Evolutionary conservation across 139 green algal species (phyloP).

Genomic region (Protoeuglena noctilucae): DNA sequence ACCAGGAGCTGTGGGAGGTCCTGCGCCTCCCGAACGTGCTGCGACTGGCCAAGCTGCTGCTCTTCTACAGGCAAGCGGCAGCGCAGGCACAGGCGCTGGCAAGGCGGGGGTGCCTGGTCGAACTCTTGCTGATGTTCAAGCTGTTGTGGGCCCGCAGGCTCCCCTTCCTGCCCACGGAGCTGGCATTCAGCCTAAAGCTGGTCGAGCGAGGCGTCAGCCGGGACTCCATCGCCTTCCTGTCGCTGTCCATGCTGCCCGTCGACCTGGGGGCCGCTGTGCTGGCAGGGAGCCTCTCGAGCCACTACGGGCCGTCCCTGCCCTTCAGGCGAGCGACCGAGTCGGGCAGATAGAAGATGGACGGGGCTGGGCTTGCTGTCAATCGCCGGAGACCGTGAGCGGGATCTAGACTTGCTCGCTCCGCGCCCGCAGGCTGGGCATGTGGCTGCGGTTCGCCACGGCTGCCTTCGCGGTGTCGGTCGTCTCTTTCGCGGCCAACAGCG

Average conservation of each 20-base stretch:
- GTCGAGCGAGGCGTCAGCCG: slow-evolving; percentile 74
- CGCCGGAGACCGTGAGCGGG: too few species aligned
- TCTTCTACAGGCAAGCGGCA: slow-evolving; percentile 52
- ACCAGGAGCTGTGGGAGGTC: slow-evolving; percentile 33
- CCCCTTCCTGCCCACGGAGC: slow-evolving; percentile 51
- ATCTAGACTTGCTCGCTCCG: too few species aligned
- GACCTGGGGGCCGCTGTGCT: slow-evolving; percentile 67
- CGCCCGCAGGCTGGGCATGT: too few species aligned
- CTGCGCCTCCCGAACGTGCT: slow-evolving; percentile 46
- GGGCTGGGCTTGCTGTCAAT: too few species aligned
- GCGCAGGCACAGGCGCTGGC: slow-evolving; percentile 26
- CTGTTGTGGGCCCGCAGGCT: slow-evolving; percentile 57
- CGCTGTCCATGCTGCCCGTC: slow-evolving; percentile 68
- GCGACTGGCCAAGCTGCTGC: slow-evolving; percentile 44
- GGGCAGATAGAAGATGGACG: too few species aligned
- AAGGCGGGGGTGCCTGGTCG: slow-evolving; percentile 38
- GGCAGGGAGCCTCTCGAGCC: too few species aligned
- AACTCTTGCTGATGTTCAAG: slow-evolving; percentile 40
- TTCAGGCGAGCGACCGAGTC: too few species aligned
- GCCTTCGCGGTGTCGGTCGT: too few species aligned
- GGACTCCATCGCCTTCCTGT: slow-evolving; percentile 55
- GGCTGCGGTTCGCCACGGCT: too few species aligned
- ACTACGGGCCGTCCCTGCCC: too few species aligned
- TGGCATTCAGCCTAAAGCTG: slow-evolving; percentile 61
- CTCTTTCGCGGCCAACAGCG: too few species aligned